Evolutionary conservation across 257 asterid genomes (phyloP).

Genomic region (Fraxinus anomala): DNA sequence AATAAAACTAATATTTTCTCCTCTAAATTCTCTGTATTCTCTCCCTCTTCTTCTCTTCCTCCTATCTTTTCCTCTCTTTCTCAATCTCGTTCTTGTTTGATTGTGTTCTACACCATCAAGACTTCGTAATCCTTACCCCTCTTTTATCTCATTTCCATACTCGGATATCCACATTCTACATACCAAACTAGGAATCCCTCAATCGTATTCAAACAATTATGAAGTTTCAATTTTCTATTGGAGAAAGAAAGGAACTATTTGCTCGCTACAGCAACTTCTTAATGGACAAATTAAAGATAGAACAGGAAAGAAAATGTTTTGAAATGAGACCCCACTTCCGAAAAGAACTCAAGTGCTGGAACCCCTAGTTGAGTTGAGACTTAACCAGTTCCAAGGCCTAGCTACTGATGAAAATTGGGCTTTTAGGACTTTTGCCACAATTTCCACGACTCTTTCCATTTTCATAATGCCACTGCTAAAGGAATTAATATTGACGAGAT

Average conservation of each 20-base stretch:
- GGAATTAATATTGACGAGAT: background rate
- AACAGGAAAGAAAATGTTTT: background rate
- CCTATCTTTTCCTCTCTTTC: no score
- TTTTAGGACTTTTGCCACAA: background rate
- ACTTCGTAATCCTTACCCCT: background rate
- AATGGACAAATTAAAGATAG: background rate
- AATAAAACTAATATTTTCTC: no score
- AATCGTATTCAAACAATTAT: background rate
- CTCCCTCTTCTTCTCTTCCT: no score
- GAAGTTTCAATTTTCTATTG: background rate
- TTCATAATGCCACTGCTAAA: background rate
- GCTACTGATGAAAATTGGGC: background rate
- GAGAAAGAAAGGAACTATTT: background rate
- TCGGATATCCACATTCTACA: background rate
- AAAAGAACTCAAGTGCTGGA: background rate
- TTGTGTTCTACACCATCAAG: no score
- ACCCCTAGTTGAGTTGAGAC: background rate
- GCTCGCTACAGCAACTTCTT: background rate
- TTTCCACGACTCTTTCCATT: background rate
- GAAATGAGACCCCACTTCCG: background rate
- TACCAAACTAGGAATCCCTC: background rate
- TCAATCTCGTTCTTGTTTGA: no score
- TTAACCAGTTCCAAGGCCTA: background rate
- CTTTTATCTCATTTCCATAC: background rate
- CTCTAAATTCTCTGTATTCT: no score